These are phyloP conservation scores for Monsonia emarginata DNA, from an alignment of 441 rosid genomes.

Conservation along the genomic window DNA sequence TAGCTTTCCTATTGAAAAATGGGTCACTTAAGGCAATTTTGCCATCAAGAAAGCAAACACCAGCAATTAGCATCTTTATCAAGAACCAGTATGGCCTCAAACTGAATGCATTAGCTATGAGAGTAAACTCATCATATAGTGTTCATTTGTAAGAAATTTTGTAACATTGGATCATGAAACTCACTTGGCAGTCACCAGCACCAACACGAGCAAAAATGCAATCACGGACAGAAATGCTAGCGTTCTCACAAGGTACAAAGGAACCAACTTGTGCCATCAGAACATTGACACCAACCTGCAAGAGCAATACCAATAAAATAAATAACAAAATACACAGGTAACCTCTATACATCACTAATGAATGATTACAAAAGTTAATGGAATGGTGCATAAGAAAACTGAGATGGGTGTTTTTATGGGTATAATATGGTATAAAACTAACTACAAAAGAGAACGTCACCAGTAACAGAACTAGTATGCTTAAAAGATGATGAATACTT, in stretches of 20 bases:
- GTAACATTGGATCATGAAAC: slow-evolving; percentile 23
- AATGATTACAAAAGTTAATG: neutral
- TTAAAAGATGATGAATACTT: neutral
- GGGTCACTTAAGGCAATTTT: neutral
- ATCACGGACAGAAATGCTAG: slow-evolving; percentile 80
- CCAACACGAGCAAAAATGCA: slow-evolving; percentile 98
- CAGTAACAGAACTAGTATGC: neutral
- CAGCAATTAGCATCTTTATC: neutral
- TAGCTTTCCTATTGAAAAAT: neutral
- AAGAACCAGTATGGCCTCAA: neutral
- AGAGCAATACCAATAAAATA: slow-evolving; percentile 11
- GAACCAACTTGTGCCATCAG: slow-evolving; percentile 99
- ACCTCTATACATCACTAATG: neutral
- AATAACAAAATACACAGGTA: neutral
- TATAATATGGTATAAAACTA: neutral
- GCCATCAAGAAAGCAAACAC: neutral
- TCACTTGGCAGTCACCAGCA: slow-evolving; percentile 98
- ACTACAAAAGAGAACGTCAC: neutral
- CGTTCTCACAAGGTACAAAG: slow-evolving; percentile 91
- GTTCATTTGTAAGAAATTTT: neutral
- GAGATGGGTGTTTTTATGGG: neutral
- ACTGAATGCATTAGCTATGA: neutral
- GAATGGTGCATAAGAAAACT: neutral
- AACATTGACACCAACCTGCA: slow-evolving; percentile 82
- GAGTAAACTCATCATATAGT: neutral